These are phyloP conservation scores for Notholithocarpus densiflorus DNA, from an alignment of 306 rosid genomes.

Conservation along the genomic window DNA sequence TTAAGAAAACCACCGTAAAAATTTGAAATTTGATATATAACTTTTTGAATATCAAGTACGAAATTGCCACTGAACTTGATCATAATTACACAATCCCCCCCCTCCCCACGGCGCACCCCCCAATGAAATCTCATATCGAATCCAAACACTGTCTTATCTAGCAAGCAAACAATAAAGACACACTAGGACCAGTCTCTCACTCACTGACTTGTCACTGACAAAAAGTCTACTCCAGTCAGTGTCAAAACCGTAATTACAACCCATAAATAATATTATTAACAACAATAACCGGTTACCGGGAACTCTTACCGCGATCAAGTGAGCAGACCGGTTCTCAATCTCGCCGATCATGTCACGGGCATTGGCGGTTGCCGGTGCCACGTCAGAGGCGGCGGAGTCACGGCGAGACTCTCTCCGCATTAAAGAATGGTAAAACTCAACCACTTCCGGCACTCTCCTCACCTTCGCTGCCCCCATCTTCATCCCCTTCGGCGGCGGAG, in stretches of 20 bases:
- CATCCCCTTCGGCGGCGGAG: conserved; percentile 54
- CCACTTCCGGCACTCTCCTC: conserved; percentile 88
- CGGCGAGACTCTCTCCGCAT: conserved; percentile 89
- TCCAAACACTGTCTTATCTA: conserved; percentile 49
- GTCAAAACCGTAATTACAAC: conserved; percentile 38
- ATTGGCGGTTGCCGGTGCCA: conserved; percentile 55
- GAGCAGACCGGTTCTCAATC: conserved; percentile 97
- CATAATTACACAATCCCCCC: conserved; percentile 27
- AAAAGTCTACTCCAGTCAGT: conserved; percentile 23
- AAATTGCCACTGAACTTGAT: conserved; percentile 18
- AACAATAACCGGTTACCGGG: conserved; percentile 10
- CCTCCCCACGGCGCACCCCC: no score
- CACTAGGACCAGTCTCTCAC: conserved; percentile 21
- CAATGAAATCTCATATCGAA: conserved; percentile 24
- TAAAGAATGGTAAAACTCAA: conserved; percentile 90
- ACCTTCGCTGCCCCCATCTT: conserved; percentile 59
- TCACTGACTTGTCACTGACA: conserved; percentile 29
- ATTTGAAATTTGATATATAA: no score
- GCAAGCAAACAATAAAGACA: conserved; percentile 21
- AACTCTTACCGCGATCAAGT: conserved; percentile 79
- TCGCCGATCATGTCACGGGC: conserved; percentile 99
- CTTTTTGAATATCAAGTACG: background rate
- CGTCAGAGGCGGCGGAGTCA: conserved; percentile 46
- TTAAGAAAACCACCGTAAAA: no score
- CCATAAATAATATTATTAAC: background rate